These are phyloP conservation scores for Fusarium sp. DNA, from an alignment of 2,329 filamentous ascomycete species.

Conservation along the genomic window DNA sequence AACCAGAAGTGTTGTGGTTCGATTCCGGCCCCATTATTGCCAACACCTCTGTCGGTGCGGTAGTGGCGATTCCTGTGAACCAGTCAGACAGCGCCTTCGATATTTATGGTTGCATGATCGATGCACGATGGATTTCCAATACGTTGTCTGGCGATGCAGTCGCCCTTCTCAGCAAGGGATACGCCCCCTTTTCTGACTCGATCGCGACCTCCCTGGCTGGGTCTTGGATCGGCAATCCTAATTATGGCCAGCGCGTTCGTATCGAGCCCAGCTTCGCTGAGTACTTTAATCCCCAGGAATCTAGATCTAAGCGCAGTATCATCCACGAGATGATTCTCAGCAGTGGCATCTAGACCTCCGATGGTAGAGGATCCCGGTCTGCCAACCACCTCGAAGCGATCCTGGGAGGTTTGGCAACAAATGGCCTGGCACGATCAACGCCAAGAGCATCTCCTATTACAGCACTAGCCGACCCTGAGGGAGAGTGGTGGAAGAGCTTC, in stretches of 20 bases:
- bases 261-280: slow-evolving; percentile 28
- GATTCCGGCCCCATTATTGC: slow-evolving; percentile 24
- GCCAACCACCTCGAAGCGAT: slow-evolving; percentile 29
- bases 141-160: slow-evolving; percentile 34
- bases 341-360: slow-evolving; percentile 25
- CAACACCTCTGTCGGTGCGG: slow-evolving; percentile 22
- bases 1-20: slow-evolving; percentile 35
- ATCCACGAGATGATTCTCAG: slow-evolving; percentile 37
- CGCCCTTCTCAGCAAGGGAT: slow-evolving; percentile 28
- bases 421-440: slow-evolving; percentile 25
- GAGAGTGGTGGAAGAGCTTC: slow-evolving; percentile 38
- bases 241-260: slow-evolving; percentile 30
- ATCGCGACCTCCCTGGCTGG: slow-evolving; percentile 26
- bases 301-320: slow-evolving; percentile 10
- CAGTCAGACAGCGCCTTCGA: slow-evolving; percentile 12
- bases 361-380: slow-evolving; percentile 22
- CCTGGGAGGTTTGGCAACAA: slow-evolving; percentile 21
- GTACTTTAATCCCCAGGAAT: slow-evolving; percentile 30
- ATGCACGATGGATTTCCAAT: slow-evolving; percentile 28
- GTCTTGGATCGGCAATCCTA: slow-evolving; percentile 29
- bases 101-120: slow-evolving; percentile 38
- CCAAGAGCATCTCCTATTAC: slow-evolving; percentile 22
- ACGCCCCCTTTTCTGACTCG: slow-evolving; percentile 25
- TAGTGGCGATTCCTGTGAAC: slow-evolving; percentile 21
- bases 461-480: slow-evolving; percentile 8